phyloP scores from a whole-genome alignment of 2,329 filamentous ascomycete genomes.

The Diaporthe aspalathi region DNA sequence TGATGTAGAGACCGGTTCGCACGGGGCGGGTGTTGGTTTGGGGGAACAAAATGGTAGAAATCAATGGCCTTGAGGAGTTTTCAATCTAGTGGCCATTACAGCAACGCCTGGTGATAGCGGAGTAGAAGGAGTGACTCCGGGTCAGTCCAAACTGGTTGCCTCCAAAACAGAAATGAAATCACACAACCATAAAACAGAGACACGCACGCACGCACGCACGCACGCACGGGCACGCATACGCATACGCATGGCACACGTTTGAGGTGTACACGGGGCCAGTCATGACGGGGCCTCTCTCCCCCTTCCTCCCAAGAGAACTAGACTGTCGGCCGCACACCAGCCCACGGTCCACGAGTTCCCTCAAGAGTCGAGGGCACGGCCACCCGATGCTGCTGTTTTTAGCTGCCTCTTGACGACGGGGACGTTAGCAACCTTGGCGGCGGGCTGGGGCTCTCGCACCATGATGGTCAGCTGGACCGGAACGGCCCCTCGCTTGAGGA shows the following conservation, averaged over 20 bases:
- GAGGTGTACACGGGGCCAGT: constrained; percentile 10
- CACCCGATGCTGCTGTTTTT: constrained; percentile 11
- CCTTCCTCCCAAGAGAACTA: constrained; percentile 4
- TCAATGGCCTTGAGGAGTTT: background rate
- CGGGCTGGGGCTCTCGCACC: constrained; percentile 75
- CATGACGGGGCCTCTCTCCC: constrained; percentile 2
- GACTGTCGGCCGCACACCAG: constrained; percentile 5
- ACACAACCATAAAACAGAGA: background rate
- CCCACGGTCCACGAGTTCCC: constrained; percentile 2
- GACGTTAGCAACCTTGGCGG: constrained; percentile 45
- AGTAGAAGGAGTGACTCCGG: constrained; percentile 19
- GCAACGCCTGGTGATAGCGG: constrained; percentile 24
- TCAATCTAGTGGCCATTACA: constrained; percentile 27
- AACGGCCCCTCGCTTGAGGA: constrained; percentile 66
- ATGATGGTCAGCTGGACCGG: constrained; percentile 81
- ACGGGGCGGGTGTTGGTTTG: constrained; percentile 13
- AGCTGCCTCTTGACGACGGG: constrained; percentile 41
- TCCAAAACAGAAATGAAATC: constrained; percentile 10
- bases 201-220: background rate
- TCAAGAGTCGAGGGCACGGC: constrained; percentile 6
- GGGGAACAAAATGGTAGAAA: constrained; percentile 13
- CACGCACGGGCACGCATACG: background rate
- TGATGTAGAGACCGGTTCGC: constrained; percentile 37
- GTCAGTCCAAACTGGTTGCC: background rate
- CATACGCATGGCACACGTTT: background rate